phyloP scores from a whole-genome alignment of 179 eudicot genomes.

The Patellifolia procumbens region DNA sequence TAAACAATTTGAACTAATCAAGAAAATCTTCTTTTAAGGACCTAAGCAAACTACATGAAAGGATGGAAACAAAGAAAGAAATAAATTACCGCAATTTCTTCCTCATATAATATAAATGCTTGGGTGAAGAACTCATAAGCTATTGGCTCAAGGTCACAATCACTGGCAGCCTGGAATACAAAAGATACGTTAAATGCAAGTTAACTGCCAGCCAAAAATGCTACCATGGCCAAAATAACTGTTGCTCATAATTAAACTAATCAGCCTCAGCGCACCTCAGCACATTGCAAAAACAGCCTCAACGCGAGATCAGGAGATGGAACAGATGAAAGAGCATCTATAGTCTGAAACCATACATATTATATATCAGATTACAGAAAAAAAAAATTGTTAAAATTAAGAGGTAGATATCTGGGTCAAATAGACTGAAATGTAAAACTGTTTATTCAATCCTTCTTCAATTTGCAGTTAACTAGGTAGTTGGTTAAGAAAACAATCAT shows the following conservation, averaged over 20 bases:
- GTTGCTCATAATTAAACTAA: background rate
- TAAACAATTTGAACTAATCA: background rate
- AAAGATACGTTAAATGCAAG: conserved; percentile 16
- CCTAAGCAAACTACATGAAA: background rate
- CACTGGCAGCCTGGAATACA: conserved; percentile 78
- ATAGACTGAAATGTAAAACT: background rate
- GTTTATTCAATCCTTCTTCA: background rate
- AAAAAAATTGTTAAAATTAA: background rate
- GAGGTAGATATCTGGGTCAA: background rate
- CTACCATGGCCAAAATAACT: conserved; percentile 4
- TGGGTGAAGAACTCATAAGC: conserved; percentile 96
- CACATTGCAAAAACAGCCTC: conserved; percentile 92
- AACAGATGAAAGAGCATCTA: conserved; percentile 74
- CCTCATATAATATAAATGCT: conserved; percentile 88
- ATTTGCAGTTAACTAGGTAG: background rate
- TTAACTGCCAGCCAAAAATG: conserved; percentile 4
- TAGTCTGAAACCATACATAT: conserved; percentile 54
- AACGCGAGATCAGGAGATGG: conserved; percentile 90
- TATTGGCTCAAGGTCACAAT: conserved; percentile 87
- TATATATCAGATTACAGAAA: background rate
- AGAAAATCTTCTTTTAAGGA: background rate
- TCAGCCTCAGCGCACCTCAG: conserved; percentile 60
- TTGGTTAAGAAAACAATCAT: background rate
- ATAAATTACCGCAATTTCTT: conserved; percentile 81
- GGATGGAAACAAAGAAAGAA: background rate